Base-by-base conservation (phyloP, 352 stramenopile species). In the Phytophthora podocarpi region DNA sequence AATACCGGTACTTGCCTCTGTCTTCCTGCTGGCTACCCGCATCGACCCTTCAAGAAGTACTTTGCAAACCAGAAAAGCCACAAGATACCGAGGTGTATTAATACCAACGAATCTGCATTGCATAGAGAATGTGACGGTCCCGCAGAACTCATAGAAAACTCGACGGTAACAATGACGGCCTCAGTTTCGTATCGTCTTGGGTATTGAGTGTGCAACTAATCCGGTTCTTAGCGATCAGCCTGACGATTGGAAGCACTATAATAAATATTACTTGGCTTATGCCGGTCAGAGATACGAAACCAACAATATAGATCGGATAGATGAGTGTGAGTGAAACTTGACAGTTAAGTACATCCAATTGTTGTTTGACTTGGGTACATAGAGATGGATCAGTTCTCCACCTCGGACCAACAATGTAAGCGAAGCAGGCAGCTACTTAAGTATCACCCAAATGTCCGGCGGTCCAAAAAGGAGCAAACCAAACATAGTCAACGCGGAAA, bases 301-400 rank as follows among this genome's bases (percentile, higher is more conserved):
- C 53, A 28, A 36, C 46, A 35, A 61, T 47, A 41, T 47, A 61
- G 15, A 48, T 26, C 1, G 54, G 42, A 32, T 62, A 62, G 12
- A 54, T n/a, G n/a, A 62, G 47, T 13, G 41, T 62, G 53, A 62
- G 53, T 2, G 16, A 23, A 20, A 62, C 20, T 42, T 62, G 42
- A 11, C 9, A 48, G 30, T 54, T 45, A 5, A 52, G 11, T 15
- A 48, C 34, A 18, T 43, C 32, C 11, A 62, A 5, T 47, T 62
- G 42, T 24, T 54, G 53, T 12, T 60, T 54, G 6, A 61, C 36
- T 24, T 54, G 41, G 2, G n/a, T 54, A 31, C 32, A 54, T 15
- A 54, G 4, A 27, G 24, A 36, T 20, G 53, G 31, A 24, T 61
- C 53, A 24, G 30, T 23, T 60, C 28, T 49, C 37, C 13, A 50